Evolutionary conservation across 225 moss, liverwort and hornwort genomes (phyloP), one percentile per base, ranked within the genome.

Genomic region (Anthoceros angustus): DNA sequence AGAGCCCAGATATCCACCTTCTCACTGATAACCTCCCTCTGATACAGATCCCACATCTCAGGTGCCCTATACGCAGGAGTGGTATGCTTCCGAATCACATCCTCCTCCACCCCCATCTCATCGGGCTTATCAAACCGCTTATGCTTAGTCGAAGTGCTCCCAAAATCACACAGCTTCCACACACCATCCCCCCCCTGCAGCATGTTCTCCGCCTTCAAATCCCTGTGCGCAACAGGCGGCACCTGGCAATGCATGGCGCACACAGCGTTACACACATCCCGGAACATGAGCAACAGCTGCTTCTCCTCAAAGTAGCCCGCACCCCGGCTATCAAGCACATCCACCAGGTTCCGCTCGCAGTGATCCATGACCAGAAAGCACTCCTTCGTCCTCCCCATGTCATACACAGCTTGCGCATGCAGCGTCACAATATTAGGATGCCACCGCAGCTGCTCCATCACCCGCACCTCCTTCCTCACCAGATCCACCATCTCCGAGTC

Each of bases 1-100:
- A 98, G 87, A 68, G 98, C 98, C 98, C 98, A 98, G 26, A 98
- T 87, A 64, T 98, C 98, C 68, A 98, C 98, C 77, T 92, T 98
- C 75, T 98, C 98, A 69, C 76, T 92, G 75, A 98, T 92, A 39
- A 89, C 77, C 76, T 98, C 87, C 80, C 87, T 84, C 66, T 82
- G 87, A 69, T 79, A 92, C 15, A 98, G 86, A 69, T 98, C 98
- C 98, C 98, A 98, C 98, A 98, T 98, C 98, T 98, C 98, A 8
- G 98, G 98, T 43, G 98, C 89, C 45, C 98, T 82, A 76, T 98
- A 98, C 25, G 98, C 89, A 16, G 98, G 98, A 7, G 98, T 98
- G 40, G 98, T 98, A 63, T 89, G 80, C 71, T 98, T 98, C 65
- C 98, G 72, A 63, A 98, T 98, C 39, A 79, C 86, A 74, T 98